Evolutionary conservation across 257 asterid species (phyloP), one percentile per base, ranked within the genome.

Genomic region (Primulina eburnea): DNA sequence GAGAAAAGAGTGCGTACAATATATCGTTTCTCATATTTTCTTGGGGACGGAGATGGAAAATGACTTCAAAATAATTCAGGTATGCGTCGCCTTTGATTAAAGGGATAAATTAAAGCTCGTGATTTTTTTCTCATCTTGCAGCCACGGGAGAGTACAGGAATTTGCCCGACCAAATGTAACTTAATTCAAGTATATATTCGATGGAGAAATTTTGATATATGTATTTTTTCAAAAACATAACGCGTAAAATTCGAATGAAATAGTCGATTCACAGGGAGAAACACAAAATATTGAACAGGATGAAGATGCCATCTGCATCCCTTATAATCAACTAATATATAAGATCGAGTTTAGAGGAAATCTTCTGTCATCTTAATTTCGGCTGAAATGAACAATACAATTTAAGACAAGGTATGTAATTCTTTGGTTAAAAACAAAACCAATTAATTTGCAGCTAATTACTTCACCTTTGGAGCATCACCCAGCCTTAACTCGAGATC

Each of bases 401-500:
- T 67, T 4, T 20, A 47, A 77, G 17, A 58, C 26, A 62, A 65
- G 35, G 26, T 28, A n/a, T 26, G 60, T 43, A 35, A 73, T 52
- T 66, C 14, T 18, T 57, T 56, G 11, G 52, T 50, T 20, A 28
- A 66, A 14, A 69, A 40, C 37, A 60, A 69, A 68, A 66, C 18
- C 20, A 52, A 70, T 33, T 33, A 61, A 29, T 9, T 37, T 37
- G 14, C 53, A 47, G 33, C 65, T 65, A 58, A 58, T 67, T 70
- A 84, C 84, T 82, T 84, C 75, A 82, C 85, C 83, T 84, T 90
- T 60, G 97, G 90, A 17, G 91, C 82, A 75, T 79, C 87, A 40
- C 97, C 97, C 33, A 92, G 97, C 92, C 92, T 88, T 28, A 92
- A 82, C 81, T 92, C 98, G 56, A 92, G 98, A 87, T 92, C 97